Base-by-base conservation (phyloP, 352 stramenopile genomes). In the Phytophthora vignae region DNA sequence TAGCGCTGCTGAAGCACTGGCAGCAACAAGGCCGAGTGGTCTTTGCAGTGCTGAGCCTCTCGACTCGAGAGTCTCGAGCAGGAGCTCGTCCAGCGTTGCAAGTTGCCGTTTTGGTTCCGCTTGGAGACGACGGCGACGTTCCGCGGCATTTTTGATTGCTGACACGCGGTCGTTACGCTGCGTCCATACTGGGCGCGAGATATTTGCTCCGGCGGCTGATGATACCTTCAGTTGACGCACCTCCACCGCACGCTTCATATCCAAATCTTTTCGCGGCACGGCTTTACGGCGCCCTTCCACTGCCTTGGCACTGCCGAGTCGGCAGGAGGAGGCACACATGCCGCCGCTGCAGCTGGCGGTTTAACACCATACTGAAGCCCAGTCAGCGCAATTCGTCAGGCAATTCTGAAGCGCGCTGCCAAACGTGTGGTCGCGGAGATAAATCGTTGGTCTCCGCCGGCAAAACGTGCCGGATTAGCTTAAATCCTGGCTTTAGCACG, bases 391-490 rank as follows among this genome's bases (percentile, higher is more conserved):
- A 54, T 55, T 44, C 27, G 44, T 55, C n/a, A 55, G 19, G 60
- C 17, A 33, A 56, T 21, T 46, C 59, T 66, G 46, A 66, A 67
- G 60, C 36, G 21, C 54, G 48, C 42, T 14, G 49, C 15, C 42
- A 49, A 49, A 49, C 42, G 42, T 49, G 42, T 49, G 42, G 42
- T 49, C 42, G 42, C 8, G 42, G 42, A n/a, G 42, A 49, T 49
- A 49, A 49, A 49, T 49, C 42, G 42, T 49, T 49, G 40, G 40
- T 19, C 40, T n/a, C 40, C 40, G 40, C 42, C 21, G 36, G 52
- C 48, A 71, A 67, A 67, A 67, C 64, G 48, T 71, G 15, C 0
- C 49, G 38, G 25, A 46, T 63, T 63, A 4, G 12, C 10, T 42
- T 42, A 67, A 67, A 67, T 55, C 27, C 58, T 49, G n/a, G 33